phyloP scores from a whole-genome alignment of 495 filamentous ascomycete genomes.

The Tuber magnatum region DNA sequence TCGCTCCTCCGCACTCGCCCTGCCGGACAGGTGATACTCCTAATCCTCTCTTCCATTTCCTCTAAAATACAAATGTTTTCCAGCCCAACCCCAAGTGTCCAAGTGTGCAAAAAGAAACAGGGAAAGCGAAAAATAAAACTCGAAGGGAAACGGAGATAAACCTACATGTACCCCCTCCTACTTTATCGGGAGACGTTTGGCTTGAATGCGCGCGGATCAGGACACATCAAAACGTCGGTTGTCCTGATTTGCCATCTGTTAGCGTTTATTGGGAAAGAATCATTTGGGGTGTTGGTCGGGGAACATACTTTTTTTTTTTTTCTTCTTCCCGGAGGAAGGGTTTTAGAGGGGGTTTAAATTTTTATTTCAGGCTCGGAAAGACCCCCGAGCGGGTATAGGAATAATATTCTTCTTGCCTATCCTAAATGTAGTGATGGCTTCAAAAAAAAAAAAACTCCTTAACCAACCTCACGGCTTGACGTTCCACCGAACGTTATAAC shows the following conservation, averaged over 20 bases:
- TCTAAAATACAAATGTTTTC: background rate
- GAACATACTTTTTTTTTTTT: conserved; percentile 5
- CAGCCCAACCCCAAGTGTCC: background rate
- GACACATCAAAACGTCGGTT: background rate
- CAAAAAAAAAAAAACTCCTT: conserved; percentile 3
- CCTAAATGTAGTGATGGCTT: background rate
- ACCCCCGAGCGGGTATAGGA: conserved; percentile 1
- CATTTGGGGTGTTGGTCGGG: background rate
- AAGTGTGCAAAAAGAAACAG: background rate
- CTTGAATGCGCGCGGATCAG: background rate
- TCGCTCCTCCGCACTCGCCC: no score
- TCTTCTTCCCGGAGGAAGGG: background rate
- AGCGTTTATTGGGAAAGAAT: background rate
- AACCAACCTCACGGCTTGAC: background rate
- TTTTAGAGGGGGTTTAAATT: background rate
- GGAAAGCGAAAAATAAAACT: background rate
- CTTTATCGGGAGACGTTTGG: background rate
- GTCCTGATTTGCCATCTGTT: background rate
- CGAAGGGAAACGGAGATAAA: background rate
- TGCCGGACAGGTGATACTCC: background rate
- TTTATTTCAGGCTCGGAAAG: conserved; percentile 2
- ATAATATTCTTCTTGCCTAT: background rate
- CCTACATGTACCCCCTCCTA: background rate
- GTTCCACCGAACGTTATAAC: background rate
- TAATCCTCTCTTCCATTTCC: background rate